These are phyloP conservation scores for Dioscorea zingiberensis DNA, from an alignment of 106 monocot species.

Conservation along the genomic window DNA sequence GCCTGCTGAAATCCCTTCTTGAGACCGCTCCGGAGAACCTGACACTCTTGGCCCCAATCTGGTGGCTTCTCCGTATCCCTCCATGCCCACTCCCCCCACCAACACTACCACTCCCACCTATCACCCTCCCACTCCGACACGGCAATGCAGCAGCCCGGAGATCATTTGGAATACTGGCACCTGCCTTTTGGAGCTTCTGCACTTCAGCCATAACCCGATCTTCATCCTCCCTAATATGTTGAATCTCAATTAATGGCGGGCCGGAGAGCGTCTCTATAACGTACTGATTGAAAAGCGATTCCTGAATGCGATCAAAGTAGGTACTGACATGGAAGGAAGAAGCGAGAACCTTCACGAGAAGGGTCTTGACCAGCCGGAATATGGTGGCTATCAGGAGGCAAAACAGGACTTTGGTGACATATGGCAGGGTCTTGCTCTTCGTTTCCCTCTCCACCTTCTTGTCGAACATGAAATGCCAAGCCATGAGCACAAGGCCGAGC, in stretches of 20 bases:
- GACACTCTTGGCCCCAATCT: constrained; percentile 21
- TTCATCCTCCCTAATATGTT: constrained; percentile 40
- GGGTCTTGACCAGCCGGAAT: constrained; percentile 10
- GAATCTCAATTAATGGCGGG: constrained; percentile 9
- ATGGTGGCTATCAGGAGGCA: constrained; percentile 6
- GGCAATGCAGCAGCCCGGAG: constrained; percentile 31
- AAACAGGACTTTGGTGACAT: constrained; percentile 7
- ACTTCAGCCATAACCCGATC: constrained; percentile 40
- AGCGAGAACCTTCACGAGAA: too few species aligned
- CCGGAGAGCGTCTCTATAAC: constrained; percentile 18
- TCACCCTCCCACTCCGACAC: constrained; percentile 5
- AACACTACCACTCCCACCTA: neutral
- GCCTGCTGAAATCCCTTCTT: constrained; percentile 10
- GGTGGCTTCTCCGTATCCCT: constrained; percentile 5
- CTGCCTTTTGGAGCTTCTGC: constrained; percentile 51
- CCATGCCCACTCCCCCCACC: neutral
- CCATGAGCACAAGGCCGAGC: constrained; percentile 18
- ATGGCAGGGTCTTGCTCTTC: neutral
- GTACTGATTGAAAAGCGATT: too few species aligned
- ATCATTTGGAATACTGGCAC: constrained; percentile 42
- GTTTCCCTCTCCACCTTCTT: constrained; percentile 8
- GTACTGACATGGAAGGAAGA: too few species aligned
- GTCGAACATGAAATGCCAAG: constrained; percentile 16
- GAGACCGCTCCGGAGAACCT: constrained; percentile 6
- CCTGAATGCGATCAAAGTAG: too few species aligned